Base-by-base conservation (phyloP, 495 filamentous ascomycete genomes). In the Aspergillus hancockii region DNA sequence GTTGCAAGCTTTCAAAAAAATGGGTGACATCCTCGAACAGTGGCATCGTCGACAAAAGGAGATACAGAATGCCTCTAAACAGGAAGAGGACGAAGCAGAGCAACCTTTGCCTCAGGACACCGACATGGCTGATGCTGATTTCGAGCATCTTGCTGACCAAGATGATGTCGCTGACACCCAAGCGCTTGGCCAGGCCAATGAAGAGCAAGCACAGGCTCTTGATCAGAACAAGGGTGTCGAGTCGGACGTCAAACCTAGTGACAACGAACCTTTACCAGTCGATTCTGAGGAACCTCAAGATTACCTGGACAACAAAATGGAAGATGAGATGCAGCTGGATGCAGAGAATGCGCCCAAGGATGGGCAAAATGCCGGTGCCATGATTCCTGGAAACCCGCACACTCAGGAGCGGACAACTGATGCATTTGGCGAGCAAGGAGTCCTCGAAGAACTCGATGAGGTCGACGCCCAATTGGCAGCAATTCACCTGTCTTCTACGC, bases 1-100 rank as follows among this genome's bases (percentile, higher is more conserved):
- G 45, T 65, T 76, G 31, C 74, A 79, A 55, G 86, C 91, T 2
- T 96, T 96, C 79, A 91, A 93, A 75, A 93, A 94, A 60, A 81
- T 99, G 55, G 95, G 95, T 2, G 91, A 97, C 76, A 87, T 89
- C 21, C 80, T 99, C n/a, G 93, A 97, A 64, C 80, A 87, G 61
- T 99, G 93, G 92, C 91, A 97, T 71, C 85, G 88, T 41, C 87
- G 86, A 61, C 90, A 93, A 62, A 80, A 83, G 28, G 85, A 95
- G 56, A 97, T 99, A 55, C 75, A 83, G 62, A 81, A 89, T 54
- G 80, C 89, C 10, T 79, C 83, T 36, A 77, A 90, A 52, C 81
- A 89, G 49, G 79, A 88, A 41, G 76, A 86, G 13, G 81, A 81
- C 2, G 75, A 65, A 25, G 8, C 60, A 3, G 55, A 83, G 1